Conservation (phyloP, 192 early-diverging fungal genomes). For the Coemansia sp. region DNA sequence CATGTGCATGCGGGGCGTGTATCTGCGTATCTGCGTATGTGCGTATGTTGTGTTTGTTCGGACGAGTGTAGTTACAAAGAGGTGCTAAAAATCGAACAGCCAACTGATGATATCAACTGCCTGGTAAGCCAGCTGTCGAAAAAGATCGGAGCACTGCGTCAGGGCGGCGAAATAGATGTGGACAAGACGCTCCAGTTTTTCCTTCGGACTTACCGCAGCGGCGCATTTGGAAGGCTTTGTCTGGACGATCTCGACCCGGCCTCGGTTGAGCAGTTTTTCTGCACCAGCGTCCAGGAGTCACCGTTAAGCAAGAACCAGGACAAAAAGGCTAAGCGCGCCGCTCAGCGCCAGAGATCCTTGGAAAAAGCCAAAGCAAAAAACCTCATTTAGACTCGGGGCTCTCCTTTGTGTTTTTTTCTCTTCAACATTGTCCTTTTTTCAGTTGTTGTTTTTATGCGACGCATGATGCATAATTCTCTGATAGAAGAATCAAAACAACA, state of each 20-base stretch:
- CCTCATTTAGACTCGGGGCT: constrained; percentile 6
- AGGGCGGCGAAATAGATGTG: constrained; percentile 65
- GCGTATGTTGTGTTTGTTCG: neutral
- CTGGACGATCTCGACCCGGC: constrained; percentile 73
- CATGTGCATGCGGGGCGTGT: too few relatives aligned
- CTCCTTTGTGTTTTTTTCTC: neutral
- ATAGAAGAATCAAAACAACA: neutral
- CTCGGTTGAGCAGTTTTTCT: constrained; percentile 57
- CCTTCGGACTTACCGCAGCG: constrained; percentile 78
- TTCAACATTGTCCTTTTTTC: neutral
- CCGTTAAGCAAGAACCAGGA: constrained; percentile 48
- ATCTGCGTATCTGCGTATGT: neutral
- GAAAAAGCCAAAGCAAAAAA: constrained; percentile 26
- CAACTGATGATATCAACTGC: constrained; percentile 71
- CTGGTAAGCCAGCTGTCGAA: constrained; percentile 65
- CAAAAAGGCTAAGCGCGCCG: constrained; percentile 42
- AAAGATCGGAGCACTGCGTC: constrained; percentile 67
- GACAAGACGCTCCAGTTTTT: constrained; percentile 70
- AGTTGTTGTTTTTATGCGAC: neutral
- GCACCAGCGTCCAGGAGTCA: constrained; percentile 13
- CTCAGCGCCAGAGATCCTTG: constrained; percentile 38
- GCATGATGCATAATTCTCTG: neutral
- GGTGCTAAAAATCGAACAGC: constrained; percentile 58
- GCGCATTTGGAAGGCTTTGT: constrained; percentile 75
- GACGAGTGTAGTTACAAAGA: constrained; percentile 53